Base-by-base conservation (phyloP, 192 early-diverging fungal genomes). In the Hyaloraphidium curvatum region DNA sequence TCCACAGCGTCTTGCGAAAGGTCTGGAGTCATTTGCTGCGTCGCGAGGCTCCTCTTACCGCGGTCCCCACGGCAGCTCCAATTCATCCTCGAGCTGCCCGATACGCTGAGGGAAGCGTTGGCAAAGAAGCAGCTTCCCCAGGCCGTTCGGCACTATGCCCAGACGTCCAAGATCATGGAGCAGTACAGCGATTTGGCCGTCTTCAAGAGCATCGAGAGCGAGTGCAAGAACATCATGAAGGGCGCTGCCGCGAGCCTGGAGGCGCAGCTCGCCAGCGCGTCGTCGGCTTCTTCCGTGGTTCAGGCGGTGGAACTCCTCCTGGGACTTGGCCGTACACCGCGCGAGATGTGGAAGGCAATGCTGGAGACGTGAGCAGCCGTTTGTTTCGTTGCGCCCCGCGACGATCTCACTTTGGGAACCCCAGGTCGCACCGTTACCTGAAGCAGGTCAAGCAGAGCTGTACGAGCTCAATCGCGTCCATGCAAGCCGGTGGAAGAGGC, bases 81-180 rank as follows among this genome's bases (percentile, higher is more conserved):
- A 62, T 84, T 91, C 55, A 75, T 97, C 13, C 87, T 85, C 64
- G 87, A 86, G 28, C 60, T 97, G 39, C 92, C 92, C 2, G 69
- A 69, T 1, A 69, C 79, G 56, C 72, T 97, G 16, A 66, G 70
- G 5, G 60, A 70, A 50, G 77, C 74, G 31, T 62, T 86, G 19
- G 60, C 72, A 19, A 59, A 64, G 21, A 67, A 67, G 2, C 59
- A 74, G 51, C 82, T 81, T 71, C 67, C 73, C 2, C 76, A 84
- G 35, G 88, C 89, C 0, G 89, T 89, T 0, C 71, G 66, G 16
- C 76, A 76, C 30, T 89, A 90, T 69, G 61, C 76, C 14, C 70
- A 76, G 17, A 82, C 86, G 0, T 60, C 69, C 29, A 72, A 75
- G 17, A 64, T 91, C 22, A 59, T 97, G 14, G 73, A 77, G 2